phyloP scores from a whole-genome alignment of 2,329 filamentous ascomycete genomes.

The Diaporthe citrichinensis region DNA sequence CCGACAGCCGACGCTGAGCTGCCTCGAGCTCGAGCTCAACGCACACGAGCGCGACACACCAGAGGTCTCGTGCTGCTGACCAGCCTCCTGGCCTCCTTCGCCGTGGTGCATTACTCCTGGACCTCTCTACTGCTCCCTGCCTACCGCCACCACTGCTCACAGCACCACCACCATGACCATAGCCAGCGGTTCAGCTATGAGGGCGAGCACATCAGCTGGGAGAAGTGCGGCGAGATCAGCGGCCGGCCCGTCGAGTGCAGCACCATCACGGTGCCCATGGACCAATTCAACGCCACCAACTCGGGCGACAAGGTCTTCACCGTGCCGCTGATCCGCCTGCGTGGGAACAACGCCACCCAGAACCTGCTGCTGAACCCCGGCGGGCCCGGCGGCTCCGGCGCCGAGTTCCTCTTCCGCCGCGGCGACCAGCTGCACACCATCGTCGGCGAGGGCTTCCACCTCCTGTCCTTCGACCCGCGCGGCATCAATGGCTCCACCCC shows the following conservation, averaged over 20 bases:
- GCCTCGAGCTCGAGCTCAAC: neutral
- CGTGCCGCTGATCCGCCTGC: constrained; percentile 61
- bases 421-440: constrained; percentile 55
- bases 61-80: constrained; percentile 13
- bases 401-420: constrained; percentile 52
- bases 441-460: constrained; percentile 60
- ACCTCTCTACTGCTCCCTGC: neutral
- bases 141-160: neutral
- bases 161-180: neutral
- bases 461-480: constrained; percentile 63
- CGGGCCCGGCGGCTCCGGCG: constrained; percentile 62
- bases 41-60: neutral
- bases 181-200: constrained; percentile 44
- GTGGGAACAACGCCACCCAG: constrained; percentile 57
- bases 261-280: constrained; percentile 60
- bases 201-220: constrained; percentile 57
- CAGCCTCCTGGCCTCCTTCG: constrained; percentile 23
- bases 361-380: constrained; percentile 63
- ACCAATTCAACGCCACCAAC: constrained; percentile 57
- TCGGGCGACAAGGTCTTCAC: constrained; percentile 56
- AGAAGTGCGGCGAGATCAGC: constrained; percentile 54
- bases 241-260: constrained; percentile 58
- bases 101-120: constrained; percentile 14
- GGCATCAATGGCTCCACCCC: constrained; percentile 57
- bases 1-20: neutral